Conservation (phyloP, 768 basidiomycete genomes). For the Pleurotus ostreatus region DNA sequence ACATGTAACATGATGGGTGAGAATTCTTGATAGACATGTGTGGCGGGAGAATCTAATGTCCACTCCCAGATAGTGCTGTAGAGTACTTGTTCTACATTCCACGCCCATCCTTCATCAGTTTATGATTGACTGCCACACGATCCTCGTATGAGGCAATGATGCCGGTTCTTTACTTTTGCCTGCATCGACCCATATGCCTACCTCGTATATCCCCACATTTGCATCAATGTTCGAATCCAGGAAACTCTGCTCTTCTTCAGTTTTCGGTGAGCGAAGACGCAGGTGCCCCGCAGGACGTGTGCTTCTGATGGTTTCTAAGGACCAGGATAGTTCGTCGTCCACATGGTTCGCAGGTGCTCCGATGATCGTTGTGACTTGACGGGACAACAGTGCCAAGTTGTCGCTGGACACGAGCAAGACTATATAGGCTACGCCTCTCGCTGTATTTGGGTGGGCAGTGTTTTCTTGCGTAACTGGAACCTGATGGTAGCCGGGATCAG, state of each 20-base stretch:
- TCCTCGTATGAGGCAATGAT: constrained; percentile 46
- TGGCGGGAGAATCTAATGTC: background rate
- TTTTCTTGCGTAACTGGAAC: constrained; percentile 27
- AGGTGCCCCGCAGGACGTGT: constrained; percentile 13
- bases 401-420: constrained; percentile 31
- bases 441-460: constrained; percentile 45
- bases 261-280: constrained; percentile 31
- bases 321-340: constrained; percentile 32
- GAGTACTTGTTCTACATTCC: background rate
- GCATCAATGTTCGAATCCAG: constrained; percentile 24
- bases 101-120: background rate
- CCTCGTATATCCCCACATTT: constrained; percentile 42
- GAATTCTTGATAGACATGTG: background rate
- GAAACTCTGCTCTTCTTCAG: constrained; percentile 28
- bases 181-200: constrained; percentile 39
- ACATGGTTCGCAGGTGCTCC: constrained; percentile 33
- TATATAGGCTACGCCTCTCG: constrained; percentile 46
- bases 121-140: constrained; percentile 32
- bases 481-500: background rate
- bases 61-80: background rate
- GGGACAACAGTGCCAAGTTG: constrained; percentile 25
- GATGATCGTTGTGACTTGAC: constrained; percentile 44
- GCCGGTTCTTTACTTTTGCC: constrained; percentile 24
- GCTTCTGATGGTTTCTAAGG: constrained; percentile 30
- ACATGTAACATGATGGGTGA: too few species aligned